These are phyloP conservation scores for Penicillium odoratum DNA, from an alignment of 495 filamentous ascomycete genomes.

Conservation along the genomic window DNA sequence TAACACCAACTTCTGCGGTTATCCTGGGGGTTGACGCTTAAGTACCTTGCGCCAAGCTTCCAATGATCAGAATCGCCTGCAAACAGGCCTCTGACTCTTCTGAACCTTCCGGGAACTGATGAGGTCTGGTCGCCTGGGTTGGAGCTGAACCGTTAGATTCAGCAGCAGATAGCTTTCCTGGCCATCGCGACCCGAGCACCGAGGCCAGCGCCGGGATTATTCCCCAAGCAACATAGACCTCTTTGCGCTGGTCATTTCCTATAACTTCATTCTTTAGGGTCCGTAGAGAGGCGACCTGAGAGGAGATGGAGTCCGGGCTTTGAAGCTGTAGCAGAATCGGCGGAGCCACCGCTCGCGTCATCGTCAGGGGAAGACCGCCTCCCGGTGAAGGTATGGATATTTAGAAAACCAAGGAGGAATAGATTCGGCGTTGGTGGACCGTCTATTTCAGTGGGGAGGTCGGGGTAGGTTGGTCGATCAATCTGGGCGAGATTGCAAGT, in stretches of 20 bases:
- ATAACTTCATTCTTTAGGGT: constrained; percentile 84
- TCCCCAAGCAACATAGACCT: constrained; percentile 67
- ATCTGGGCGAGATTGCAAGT: not conserved
- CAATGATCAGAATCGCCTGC: constrained; percentile 77
- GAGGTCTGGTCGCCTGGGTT: constrained; percentile 15
- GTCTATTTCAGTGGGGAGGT: not conserved
- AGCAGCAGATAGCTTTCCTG: constrained; percentile 29
- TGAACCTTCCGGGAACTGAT: constrained; percentile 36
- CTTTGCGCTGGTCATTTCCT: constrained; percentile 86
- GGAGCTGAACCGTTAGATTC: constrained; percentile 35
- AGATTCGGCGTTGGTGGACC: not conserved
- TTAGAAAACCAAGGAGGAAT: constrained; percentile 3
- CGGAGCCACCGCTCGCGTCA: constrained; percentile 50
- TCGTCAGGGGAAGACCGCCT: constrained; percentile 40
- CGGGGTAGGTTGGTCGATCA: not conserved
- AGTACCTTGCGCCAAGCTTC: constrained; percentile 82
- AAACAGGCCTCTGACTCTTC: constrained; percentile 67
- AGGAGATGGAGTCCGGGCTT: constrained; percentile 56
- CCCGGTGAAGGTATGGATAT: constrained; percentile 17
- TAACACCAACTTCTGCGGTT: constrained; percentile 11
- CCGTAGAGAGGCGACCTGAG: constrained; percentile 65
- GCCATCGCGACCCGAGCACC: constrained; percentile 49
- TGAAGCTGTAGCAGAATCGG: constrained; percentile 64
- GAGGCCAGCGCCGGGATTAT: constrained; percentile 66
- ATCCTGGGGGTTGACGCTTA: not conserved